Base-by-base conservation (phyloP, 345 rosid genomes). In the Kandelia obovata region DNA sequence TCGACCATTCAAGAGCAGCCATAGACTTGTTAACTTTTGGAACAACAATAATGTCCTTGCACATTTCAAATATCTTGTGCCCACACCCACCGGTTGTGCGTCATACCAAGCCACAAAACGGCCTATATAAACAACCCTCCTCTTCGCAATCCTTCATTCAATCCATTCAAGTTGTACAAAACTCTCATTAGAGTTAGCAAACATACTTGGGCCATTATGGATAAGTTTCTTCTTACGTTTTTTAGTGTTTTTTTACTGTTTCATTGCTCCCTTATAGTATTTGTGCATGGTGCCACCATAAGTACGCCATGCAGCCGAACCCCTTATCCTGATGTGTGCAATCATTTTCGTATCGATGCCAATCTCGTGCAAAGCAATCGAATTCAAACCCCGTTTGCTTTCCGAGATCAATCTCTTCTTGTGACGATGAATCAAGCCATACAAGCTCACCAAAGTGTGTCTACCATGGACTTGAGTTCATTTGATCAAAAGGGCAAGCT, bases 321-420 rank as follows among this genome's bases (percentile, higher is more conserved):
- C 5, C 96, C 96, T 43, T 77, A 78, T 66, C 89, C 92, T 47
- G 76, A 70, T 55, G 82, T 77, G 9, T 88, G 98, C 75, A 52
- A 72, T 70, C 2, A 79, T 67, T 87, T 68, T 43, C 19, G 49
- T 79, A 27, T 81, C 35, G 62, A 64, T 30, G 7, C 58, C 9
- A 65, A 69, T 32, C 5, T 77, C 11, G 3, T 26, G 7, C 64
- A 64, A 15, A 43, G 49, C 23, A 71, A 57, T 56, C 69, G 64
- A 0, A 63, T 71, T 19, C 65, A 7, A 61, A 60, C 76, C 58
- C 30, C 27, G 2, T 69, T 70, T 27, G 17, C 73, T 5, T 89
- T 86, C 60, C 89, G 80, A 21, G 77, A 88, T 53, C 77, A 73
- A 19, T 80, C 81, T 10, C 73, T 92, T 16, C 71, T 75, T 49